A percentile compares a stretch with the other conserved stretches of the same genome.
These are phyloP conservation scores for Oryza brachyantha DNA, from an alignment of 176 grass and related monocot genomes.

Conservation along the genomic window DNA sequence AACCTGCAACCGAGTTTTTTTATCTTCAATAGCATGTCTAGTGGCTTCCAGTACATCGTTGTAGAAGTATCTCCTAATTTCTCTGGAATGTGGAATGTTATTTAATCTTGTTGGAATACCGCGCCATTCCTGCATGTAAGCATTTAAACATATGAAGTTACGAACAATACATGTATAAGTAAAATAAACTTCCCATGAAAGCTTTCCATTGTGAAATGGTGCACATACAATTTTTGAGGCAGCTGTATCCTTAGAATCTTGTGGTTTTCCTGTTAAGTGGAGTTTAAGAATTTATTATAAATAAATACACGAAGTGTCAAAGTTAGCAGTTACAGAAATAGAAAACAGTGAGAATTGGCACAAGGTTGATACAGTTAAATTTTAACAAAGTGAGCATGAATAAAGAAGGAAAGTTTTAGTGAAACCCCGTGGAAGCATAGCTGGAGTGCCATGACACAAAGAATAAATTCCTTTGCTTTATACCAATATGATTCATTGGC, in stretches of 20 bases:
- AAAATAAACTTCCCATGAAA: not conserved
- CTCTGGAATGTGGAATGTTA: conserved; percentile 96
- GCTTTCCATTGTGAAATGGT: not conserved
- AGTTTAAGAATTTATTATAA: conserved; percentile 26
- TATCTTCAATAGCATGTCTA: conserved; percentile 74
- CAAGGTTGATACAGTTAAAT: not conserved
- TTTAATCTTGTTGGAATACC: conserved; percentile 96
- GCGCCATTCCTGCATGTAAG: conserved; percentile 59
- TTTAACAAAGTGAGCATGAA: not conserved
- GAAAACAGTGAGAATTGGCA: conserved; percentile 1
- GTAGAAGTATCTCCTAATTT: conserved; percentile 94
- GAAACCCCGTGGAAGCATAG: not conserved
- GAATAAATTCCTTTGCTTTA: not conserved
- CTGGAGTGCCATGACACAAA: conserved; percentile 6
- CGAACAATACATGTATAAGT: conserved; percentile 18
- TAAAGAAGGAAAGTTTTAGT: not conserved
- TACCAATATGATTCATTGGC: not conserved
- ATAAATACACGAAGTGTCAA: not conserved
- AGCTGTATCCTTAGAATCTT: conserved; percentile 35
- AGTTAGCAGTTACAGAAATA: not conserved
- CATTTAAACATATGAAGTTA: not conserved
- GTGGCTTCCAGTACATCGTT: conserved; percentile 65
- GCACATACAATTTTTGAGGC: conserved; percentile 60
- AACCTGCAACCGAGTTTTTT: conserved; percentile 87
- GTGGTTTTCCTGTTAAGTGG: conserved; percentile 57